Conservation (phyloP, 495 filamentous ascomycete genomes). For the Penicillium canescens region DNA sequence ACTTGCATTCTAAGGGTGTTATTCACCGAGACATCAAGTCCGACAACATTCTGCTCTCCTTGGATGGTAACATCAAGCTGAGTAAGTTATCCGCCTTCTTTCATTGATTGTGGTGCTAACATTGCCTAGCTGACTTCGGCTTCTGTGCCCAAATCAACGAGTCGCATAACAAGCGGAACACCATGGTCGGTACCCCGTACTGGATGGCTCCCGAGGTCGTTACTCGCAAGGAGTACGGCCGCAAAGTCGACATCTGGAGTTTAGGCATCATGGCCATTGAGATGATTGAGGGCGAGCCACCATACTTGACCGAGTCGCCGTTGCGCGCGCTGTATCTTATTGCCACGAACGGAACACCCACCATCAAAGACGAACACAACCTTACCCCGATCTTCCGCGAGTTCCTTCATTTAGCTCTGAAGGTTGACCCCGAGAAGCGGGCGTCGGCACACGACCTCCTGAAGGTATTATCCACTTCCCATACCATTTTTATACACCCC, state of each 20-base stretch:
- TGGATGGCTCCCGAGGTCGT: constrained; percentile 99
- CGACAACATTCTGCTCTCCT: constrained; percentile 92
- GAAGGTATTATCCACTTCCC: constrained; percentile 54
- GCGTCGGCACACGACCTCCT: constrained; percentile 91
- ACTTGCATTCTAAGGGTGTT: constrained; percentile 95
- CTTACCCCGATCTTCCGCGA: constrained; percentile 81
- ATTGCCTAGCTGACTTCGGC: constrained; percentile 81
- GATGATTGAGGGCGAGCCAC: constrained; percentile 99
- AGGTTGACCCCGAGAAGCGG: constrained; percentile 95
- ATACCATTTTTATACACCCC: constrained; percentile 1
- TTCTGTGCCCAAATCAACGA: constrained; percentile 99
- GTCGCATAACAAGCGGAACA: constrained; percentile 93
- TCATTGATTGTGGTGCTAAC: constrained; percentile 26
- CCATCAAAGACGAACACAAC: constrained; percentile 89
- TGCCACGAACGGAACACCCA: constrained; percentile 93
- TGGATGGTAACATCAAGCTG: constrained; percentile 96
- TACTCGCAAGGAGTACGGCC: constrained; percentile 94
- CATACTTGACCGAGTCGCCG: constrained; percentile 93
- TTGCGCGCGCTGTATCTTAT: constrained; percentile 93
- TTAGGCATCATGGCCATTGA: constrained; percentile 99
- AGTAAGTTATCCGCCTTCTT: constrained; percentile 59
- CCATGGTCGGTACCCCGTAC: constrained; percentile 98
- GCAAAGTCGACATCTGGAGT: constrained; percentile 98
- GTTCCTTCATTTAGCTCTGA: constrained; percentile 86
- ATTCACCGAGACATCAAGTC: constrained; percentile 99